phyloP scores from a whole-genome alignment of 2,329 filamentous ascomycete genomes.

The Cyphellophora attinorum region DNA sequence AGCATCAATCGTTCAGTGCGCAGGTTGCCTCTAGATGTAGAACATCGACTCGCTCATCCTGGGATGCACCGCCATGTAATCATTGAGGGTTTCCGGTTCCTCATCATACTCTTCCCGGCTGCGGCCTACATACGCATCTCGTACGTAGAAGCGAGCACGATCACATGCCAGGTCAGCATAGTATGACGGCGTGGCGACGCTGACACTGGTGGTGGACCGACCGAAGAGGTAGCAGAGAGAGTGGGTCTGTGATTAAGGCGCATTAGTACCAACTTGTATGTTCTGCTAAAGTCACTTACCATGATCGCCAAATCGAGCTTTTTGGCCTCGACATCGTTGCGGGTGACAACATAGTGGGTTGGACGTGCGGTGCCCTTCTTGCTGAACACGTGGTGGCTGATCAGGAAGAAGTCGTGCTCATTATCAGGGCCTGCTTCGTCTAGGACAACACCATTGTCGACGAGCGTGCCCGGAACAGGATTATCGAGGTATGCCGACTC shows the following conservation, averaged over 20 bases:
- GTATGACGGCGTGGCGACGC: conserved; percentile 79
- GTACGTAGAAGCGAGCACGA: conserved; percentile 62
- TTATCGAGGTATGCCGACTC: too few species aligned
- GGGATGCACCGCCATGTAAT: too few species aligned
- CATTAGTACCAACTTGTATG: too few species aligned
- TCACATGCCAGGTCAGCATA: conserved; percentile 83
- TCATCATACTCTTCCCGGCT: too few species aligned
- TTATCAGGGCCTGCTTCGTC: conserved; percentile 66
- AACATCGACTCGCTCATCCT: too few species aligned
- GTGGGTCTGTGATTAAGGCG: conserved; percentile 47
- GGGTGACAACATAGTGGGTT: conserved; percentile 79
- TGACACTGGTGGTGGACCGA: conserved; percentile 79
- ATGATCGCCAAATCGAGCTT: too few species aligned
- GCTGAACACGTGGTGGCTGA: conserved; percentile 68
- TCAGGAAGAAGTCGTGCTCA: conserved; percentile 77
- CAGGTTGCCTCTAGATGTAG: too few species aligned
- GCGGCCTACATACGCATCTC: conserved; percentile 52
- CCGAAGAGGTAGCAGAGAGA: conserved; percentile 49
- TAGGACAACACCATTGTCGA: conserved; percentile 80
- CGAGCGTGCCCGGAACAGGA: conserved; percentile 39
- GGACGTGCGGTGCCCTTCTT: conserved; percentile 78
- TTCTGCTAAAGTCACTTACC: too few species aligned
- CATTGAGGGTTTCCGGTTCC: too few species aligned
- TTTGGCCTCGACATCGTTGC: too few species aligned
- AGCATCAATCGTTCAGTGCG: too few species aligned